Evolutionary conservation across 306 rosid species (phyloP), one percentile per base, ranked within the genome.

Genomic region (Rubus parviflorus): DNA sequence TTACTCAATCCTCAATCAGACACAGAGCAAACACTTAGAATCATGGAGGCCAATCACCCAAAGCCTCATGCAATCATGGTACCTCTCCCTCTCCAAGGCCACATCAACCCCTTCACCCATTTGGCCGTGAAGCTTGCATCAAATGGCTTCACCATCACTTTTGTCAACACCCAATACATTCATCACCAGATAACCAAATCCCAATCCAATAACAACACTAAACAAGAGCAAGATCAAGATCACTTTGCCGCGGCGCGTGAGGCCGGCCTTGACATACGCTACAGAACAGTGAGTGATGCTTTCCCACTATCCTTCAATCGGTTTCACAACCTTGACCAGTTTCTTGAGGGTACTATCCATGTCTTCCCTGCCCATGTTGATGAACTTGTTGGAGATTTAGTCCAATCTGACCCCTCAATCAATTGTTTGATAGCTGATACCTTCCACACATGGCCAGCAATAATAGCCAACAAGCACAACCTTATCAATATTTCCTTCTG

Each of bases 401-500:
- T 81, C 3, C 56, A 46, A 13, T 58, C 62, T 6, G 87, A 77
- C 38, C 83, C 85, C 1, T 46, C 83, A 7, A n/a, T 84, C 51
- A 68, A 74, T 38, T 81, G 85, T 68, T 41, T 84, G 72, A 74
- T 84, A n/a, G 72, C 78, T 52, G 88, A 84, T 41, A 77, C 83
- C 20, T 84, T 84, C 43, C 63, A 51, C 9, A 19, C 53, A 0
- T 81, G 83, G 81, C 5, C 71, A 16, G 38, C 74, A 0, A 25
- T 35, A 66, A 69, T 81, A 43, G 80, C 88, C 72, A 57, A 70
- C 9, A 78, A 81, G 66, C 71, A 81, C 40, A 78, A 81, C 8
- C 83, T 84, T 56, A 53, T 78, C 45, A 38, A 74, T 45, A 37
- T 81, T 54, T 84, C 87, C 30, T 84, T 84, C 72, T 84, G 87